phyloP scores from a whole-genome alignment of 1,284 basidiomycete genomes.

The Ustilago shanxiensis region DNA sequence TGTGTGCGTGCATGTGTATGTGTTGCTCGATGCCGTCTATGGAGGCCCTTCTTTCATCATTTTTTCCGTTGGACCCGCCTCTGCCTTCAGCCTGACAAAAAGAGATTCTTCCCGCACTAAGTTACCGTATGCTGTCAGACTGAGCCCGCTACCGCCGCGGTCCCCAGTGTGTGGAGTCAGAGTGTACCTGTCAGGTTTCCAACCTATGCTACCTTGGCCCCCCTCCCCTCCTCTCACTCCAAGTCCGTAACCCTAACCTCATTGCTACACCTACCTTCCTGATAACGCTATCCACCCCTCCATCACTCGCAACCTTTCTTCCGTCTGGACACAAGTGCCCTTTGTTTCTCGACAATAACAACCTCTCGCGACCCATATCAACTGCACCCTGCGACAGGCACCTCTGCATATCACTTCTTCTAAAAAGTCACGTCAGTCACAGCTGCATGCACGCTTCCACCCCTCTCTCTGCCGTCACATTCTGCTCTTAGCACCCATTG shows the following conservation, averaged over 20 bases:
- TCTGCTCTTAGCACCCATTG: neutral
- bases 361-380: conserved; percentile 6
- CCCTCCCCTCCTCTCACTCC: neutral
- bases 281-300: conserved; percentile 30
- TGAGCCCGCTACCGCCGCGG: neutral
- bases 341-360: conserved; percentile 13
- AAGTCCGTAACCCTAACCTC: conserved; percentile 2
- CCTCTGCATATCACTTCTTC: conserved; percentile 1
- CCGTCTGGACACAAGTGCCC: conserved; percentile 9
- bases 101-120: neutral
- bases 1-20: too few species aligned
- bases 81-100: neutral
- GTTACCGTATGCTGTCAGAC: too few species aligned
- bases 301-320: conserved; percentile 12
- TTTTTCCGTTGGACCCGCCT: conserved; percentile 17
- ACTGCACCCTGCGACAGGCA: conserved; percentile 7
- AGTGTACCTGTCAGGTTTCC: conserved; percentile 4
- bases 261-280: conserved; percentile 4
- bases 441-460: conserved; percentile 23
- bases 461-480: conserved; percentile 33
- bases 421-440: conserved; percentile 25
- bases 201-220: neutral
- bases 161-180: neutral
- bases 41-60: conserved; percentile 31
- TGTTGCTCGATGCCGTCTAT: conserved; percentile 31